Conservation (phyloP, 1,139 yeast genomes). For the Hemisphaericaspora xylanilytica region DNA sequence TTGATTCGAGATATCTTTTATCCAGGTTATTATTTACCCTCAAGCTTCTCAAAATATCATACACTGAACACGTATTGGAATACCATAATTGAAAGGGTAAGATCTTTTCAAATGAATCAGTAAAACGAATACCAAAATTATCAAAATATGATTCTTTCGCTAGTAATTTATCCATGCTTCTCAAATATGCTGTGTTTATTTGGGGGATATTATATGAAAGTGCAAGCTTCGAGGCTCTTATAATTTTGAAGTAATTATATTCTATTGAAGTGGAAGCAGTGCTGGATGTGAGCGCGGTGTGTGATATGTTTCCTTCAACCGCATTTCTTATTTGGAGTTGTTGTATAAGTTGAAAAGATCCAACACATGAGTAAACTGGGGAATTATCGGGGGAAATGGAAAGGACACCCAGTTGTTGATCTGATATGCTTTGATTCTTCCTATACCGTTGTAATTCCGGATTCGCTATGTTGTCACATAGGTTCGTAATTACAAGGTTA, state of each 20-base stretch:
- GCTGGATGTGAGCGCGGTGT: constrained; percentile 4
- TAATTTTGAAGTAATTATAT: constrained; percentile 21
- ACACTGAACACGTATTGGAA: constrained; percentile 41
- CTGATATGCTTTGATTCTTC: constrained; percentile 8
- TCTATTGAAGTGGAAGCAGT: constrained; percentile 6
- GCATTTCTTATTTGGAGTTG: constrained; percentile 20
- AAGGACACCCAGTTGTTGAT: background rate
- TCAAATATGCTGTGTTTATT: constrained; percentile 32
- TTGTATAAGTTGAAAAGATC: constrained; percentile 42
- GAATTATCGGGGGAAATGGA: constrained; percentile 6
- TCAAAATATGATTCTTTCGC: constrained; percentile 24
- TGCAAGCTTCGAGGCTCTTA: constrained; percentile 24
- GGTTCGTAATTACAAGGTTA: constrained; percentile 18
- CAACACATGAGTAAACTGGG: constrained; percentile 42
- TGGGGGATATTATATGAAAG: constrained; percentile 28
- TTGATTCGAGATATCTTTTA: constrained; percentile 30
- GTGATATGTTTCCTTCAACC: constrained; percentile 8
- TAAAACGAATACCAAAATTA: constrained; percentile 15
- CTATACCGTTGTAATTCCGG: constrained; percentile 25
- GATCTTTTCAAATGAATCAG: constrained; percentile 19
- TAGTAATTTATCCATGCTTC: constrained; percentile 35
- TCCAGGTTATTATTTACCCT: constrained; percentile 32
- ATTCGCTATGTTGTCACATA: constrained; percentile 27
- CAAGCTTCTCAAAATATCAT: constrained; percentile 27
- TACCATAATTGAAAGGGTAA: constrained; percentile 53